Conservation (phyloP, 495 filamentous ascomycete species). For the Penicillium odoratum region DNA sequence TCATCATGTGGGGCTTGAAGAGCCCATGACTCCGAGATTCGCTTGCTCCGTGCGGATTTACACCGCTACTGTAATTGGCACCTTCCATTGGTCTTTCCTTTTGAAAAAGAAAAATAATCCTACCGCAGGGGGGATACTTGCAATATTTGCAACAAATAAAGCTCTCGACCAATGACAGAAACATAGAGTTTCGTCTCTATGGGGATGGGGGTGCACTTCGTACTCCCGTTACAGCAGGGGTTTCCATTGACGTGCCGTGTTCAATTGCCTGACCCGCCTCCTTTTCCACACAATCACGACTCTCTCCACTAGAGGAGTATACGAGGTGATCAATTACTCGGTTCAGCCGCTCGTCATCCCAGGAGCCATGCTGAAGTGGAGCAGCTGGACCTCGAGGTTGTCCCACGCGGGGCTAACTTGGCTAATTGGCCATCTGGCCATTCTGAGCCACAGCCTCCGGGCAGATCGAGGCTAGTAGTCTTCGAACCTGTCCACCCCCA, state of each 20-base stretch:
- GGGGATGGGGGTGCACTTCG: neutral
- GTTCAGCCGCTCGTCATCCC: constrained; percentile 17
- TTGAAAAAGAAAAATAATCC: neutral
- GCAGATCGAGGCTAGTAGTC: constrained; percentile 24
- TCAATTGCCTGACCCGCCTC: constrained; percentile 20
- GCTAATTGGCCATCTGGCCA: constrained; percentile 15
- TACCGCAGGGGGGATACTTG: neutral
- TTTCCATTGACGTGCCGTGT: constrained; percentile 17
- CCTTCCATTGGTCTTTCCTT: neutral
- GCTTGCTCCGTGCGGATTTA: constrained; percentile 6
- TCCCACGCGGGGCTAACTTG: constrained; percentile 23
- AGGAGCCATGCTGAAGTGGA: constrained; percentile 9
- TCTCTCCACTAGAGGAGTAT: constrained; percentile 10
- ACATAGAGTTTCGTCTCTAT: neutral
- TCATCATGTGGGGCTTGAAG: constrained; percentile 19
- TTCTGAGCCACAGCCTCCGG: constrained; percentile 13
- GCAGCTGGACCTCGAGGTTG: constrained; percentile 20
- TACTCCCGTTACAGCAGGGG: neutral
- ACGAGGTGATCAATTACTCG: constrained; percentile 26
- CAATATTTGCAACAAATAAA: neutral
- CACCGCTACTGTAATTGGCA: constrained; percentile 24
- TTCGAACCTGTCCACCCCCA: constrained; percentile 15
- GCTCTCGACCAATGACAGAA: neutral
- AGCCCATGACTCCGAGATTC: constrained; percentile 16
- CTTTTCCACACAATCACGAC: constrained; percentile 13